These are phyloP conservation scores for Clarireedia paspali DNA, from an alignment of 2,329 filamentous ascomycete genomes.

Conservation along the genomic window DNA sequence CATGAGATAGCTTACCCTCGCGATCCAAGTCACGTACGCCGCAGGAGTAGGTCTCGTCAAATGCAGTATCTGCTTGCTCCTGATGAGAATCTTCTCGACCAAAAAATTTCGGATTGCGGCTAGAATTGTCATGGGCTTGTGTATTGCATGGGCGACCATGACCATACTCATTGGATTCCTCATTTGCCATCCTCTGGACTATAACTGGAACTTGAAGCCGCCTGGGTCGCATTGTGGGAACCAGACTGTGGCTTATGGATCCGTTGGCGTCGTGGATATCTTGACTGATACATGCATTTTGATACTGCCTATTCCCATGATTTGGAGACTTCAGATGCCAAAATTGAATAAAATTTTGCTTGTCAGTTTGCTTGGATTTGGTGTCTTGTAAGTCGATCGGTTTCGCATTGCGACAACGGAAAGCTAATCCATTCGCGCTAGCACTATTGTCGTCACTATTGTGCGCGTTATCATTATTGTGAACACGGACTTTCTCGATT, in stretches of 20 bases:
- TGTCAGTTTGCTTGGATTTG: background rate
- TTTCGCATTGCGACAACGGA: no score
- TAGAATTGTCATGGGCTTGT: background rate
- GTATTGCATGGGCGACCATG: background rate
- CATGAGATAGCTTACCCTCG: background rate
- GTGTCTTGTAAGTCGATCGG: background rate
- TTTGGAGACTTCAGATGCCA: background rate
- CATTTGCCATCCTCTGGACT: background rate
- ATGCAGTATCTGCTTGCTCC: background rate
- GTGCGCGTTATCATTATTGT: background rate
- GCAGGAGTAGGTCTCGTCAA: background rate
- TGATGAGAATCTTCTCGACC: background rate
- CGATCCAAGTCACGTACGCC: background rate
- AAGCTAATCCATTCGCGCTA: background rate
- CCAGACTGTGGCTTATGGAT: background rate
- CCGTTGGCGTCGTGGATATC: background rate
- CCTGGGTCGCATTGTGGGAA: background rate
- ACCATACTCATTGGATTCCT: background rate
- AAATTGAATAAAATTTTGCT: background rate
- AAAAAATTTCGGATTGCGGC: background rate
- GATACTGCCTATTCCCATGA: background rate
- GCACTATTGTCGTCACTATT: background rate
- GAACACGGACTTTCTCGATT: background rate
- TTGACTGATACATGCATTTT: background rate
- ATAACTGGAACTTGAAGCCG: background rate